These are phyloP conservation scores for Teunomyces tritomae DNA, from an alignment of 805 yeast genomes.

Conservation along the genomic window DNA sequence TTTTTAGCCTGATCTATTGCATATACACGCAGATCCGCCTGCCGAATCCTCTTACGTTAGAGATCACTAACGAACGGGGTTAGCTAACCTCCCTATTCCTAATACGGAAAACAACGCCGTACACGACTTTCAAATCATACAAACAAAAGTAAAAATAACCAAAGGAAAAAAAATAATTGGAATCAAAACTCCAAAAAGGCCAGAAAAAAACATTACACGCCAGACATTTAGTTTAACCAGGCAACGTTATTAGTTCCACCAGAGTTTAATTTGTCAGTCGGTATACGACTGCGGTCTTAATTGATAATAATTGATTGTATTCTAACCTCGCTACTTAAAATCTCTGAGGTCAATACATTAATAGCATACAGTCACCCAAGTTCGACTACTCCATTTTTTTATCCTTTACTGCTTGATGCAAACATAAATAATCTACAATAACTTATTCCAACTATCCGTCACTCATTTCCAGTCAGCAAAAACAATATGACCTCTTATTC, in stretches of 20 bases:
- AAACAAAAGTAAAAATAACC: constrained; percentile 2
- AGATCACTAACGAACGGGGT: not conserved
- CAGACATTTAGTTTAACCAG: not conserved
- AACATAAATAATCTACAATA: not conserved
- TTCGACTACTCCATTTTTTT: not conserved
- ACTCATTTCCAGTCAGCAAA: constrained; percentile 1
- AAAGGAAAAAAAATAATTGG: constrained; percentile 1
- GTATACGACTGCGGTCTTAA: constrained; percentile 1
- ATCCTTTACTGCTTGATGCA: constrained; percentile 1
- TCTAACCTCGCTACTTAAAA: not conserved
- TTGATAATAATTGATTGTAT: not conserved
- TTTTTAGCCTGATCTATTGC: too few species aligned
- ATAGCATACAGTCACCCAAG: not conserved
- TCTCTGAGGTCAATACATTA: not conserved
- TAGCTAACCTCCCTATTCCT: constrained; percentile 3
- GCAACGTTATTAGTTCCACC: not conserved
- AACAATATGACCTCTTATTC: constrained; percentile 1
- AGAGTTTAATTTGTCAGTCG: constrained; percentile 1
- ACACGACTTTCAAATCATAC: constrained; percentile 1
- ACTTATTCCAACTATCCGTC: constrained; percentile 4
- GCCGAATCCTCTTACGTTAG: too few species aligned
- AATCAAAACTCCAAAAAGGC: constrained; percentile 2
- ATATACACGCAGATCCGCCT: too few species aligned
- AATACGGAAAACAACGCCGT: not conserved
- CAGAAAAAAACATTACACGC: constrained; percentile 2